These are phyloP conservation scores for Conringia planisiliqua DNA, from an alignment of 345 rosid genomes.

Conservation along the genomic window DNA sequence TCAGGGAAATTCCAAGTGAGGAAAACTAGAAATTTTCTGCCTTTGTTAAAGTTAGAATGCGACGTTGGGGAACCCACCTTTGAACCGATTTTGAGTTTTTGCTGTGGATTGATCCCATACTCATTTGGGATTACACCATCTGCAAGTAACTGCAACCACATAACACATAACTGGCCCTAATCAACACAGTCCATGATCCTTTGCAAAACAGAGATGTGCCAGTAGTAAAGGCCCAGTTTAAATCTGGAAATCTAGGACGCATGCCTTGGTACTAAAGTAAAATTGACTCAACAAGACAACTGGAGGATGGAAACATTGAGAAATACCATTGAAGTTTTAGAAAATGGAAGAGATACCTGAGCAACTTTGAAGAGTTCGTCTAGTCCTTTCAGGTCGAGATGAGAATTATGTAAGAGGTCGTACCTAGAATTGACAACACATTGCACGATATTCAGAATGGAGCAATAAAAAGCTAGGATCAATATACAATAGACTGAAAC, in stretches of 20 bases:
- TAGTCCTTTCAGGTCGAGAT: slow-evolving; percentile 83
- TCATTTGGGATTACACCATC: slow-evolving; percentile 99
- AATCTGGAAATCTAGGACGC: neutral
- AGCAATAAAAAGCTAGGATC: neutral
- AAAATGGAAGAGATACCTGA: slow-evolving; percentile 55
- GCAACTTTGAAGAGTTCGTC: slow-evolving; percentile 90
- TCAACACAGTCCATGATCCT: neutral
- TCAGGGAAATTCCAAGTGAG: neutral
- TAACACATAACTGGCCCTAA: slow-evolving; percentile 15
- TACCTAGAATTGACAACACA: slow-evolving; percentile 47
- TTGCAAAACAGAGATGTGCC: slow-evolving; percentile 1
- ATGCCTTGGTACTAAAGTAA: neutral
- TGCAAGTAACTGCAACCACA: slow-evolving; percentile 78
- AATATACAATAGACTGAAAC: neutral
- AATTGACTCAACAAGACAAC: neutral
- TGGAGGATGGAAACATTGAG: neutral
- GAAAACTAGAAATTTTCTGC: neutral
- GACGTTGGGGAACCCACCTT: slow-evolving; percentile 48
- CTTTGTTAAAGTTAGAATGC: neutral
- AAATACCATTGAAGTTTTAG: neutral
- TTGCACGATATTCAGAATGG: slow-evolving; percentile 1
- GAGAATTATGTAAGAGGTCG: slow-evolving; percentile 95
- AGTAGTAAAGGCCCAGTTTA: neutral
- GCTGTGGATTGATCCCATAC: slow-evolving; percentile 95
- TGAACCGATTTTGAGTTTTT: slow-evolving; percentile 93